A percentile compares a stretch with the other conserved stretches of the same genome.
Evolutionary conservation across 2,329 filamentous ascomycete genomes (phyloP).

Genomic region (Apiospora sp.): DNA sequence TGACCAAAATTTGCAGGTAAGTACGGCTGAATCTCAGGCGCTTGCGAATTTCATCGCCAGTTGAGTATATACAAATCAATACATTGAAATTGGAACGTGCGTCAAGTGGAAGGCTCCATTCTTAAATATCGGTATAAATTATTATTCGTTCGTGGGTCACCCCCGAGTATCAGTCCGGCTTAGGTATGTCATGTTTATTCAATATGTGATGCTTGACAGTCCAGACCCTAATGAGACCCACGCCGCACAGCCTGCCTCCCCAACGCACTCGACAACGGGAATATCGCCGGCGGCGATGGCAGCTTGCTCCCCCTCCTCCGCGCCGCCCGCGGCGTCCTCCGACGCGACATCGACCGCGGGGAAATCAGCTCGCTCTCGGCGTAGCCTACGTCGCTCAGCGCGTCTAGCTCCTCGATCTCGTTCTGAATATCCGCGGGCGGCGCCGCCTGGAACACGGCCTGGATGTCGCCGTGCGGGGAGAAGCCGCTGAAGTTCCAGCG

Average conservation of each 20-base stretch:
- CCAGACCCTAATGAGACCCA: not conserved
- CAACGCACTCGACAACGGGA: not conserved
- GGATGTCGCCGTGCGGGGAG: constrained; percentile 66
- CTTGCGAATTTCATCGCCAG: no score
- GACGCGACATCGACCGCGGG: constrained; percentile 16
- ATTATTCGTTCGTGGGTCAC: no score
- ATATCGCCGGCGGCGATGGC: constrained; percentile 10
- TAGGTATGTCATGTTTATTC: no score
- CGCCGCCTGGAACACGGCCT: constrained; percentile 66
- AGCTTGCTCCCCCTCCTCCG: constrained; percentile 9
- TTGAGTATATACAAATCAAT: no score
- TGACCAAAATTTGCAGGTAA: no score
- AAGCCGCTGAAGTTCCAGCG: constrained; percentile 56
- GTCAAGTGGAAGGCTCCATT: no score
- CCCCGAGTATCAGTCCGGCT: no score
- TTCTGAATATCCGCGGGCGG: constrained; percentile 55
- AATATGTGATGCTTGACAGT: no score
- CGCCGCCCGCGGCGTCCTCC: not conserved
- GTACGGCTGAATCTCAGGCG: no score
- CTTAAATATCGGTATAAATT: no score
- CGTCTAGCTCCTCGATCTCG: constrained; percentile 46
- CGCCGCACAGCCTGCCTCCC: not conserved
- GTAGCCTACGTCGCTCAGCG: constrained; percentile 41
- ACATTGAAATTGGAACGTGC: no score
- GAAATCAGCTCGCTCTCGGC: constrained; percentile 27